Evolutionary conservation across 768 basidiomycete species (phyloP), one percentile per base, ranked within the genome.

Genomic region (Ephemerocybe angulata): DNA sequence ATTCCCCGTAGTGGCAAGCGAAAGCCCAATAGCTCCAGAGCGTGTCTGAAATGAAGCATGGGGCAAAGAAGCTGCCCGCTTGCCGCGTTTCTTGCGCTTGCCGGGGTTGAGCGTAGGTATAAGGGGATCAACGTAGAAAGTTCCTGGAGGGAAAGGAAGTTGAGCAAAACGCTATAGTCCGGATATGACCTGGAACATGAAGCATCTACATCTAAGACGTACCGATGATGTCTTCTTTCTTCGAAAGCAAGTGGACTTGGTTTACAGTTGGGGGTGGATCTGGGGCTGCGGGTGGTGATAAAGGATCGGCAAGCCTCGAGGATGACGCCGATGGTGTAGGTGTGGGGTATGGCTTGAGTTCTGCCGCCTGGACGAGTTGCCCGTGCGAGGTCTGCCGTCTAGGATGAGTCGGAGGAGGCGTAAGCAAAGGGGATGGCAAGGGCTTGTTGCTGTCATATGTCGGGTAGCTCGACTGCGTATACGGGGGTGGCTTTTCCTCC

Each of bases 241-340:
- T 63, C 50, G 69, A 66, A 38, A 50, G 56, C 22, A 75, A 57
- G 43, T 72, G 71, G 11, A 73, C 60, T 42, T 72, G 70, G 29
- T 69, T 69, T 10, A 66, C 66, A 4, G 65, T 62, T 27, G 67
- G 61, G 25, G 61, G 53, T 21, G 48, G 48, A 50, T 50, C 48
- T 50, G 8, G 31, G 12, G 80, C 78, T 77, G 80, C 72, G 76
- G 79, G 77, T 79, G 46, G 21, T n/a, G n/a, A n/a, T n/a, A n/a
- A n/a, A 17, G 3, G 7, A 15, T 27, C 24, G 12, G 29, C 6
- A 15, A 31, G 28, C 30, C 4, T 21, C 4, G 48, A 50, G 4
- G 48, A n/a, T 27, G 48, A 50, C 7, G 8, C 48, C 1, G 43
- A 46, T 22, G 43, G 38, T 10, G 25, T 46, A n/a, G 25, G 27